Percentiles rank a stretch among this genome's conserved stretches.
phyloP scores from a whole-genome alignment of 805 yeast genomes.

The Candida ovalis region DNA sequence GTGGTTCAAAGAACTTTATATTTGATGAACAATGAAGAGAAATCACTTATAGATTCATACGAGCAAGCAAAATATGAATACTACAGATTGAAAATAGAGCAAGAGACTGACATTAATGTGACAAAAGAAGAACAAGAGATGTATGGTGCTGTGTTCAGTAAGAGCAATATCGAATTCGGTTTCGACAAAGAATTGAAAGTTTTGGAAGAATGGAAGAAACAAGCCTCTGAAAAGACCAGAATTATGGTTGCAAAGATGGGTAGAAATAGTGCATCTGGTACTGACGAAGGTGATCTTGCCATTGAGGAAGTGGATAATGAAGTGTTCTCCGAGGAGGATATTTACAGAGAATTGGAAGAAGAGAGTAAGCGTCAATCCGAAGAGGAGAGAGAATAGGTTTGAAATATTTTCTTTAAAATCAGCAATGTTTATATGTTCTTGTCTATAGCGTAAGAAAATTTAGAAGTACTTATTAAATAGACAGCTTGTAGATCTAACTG shows the following conservation, averaged over 20 bases:
- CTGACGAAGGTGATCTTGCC: slow-evolving; percentile 24
- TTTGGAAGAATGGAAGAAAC: slow-evolving; percentile 68
- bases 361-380: background rate
- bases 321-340: slow-evolving; percentile 21
- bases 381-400: slow-evolving; percentile 1
- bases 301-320: slow-evolving; percentile 4
- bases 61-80: slow-evolving; percentile 86
- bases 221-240: slow-evolving; percentile 64
- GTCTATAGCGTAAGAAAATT: slow-evolving; percentile 1
- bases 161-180: slow-evolving; percentile 62
- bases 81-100: slow-evolving; percentile 78
- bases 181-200: slow-evolving; percentile 65
- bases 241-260: slow-evolving; percentile 43
- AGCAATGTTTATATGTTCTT: slow-evolving; percentile 1
- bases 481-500: background rate
- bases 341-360: slow-evolving; percentile 16
- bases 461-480: slow-evolving; percentile 11
- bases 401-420: background rate
- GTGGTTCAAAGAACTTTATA: slow-evolving; percentile 74
- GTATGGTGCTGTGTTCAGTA: slow-evolving; percentile 75
- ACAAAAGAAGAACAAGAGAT: slow-evolving; percentile 79
- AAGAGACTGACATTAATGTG: slow-evolving; percentile 69
- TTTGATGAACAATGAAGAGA: slow-evolving; percentile 37
- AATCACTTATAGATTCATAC: slow-evolving; percentile 61
- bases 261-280: slow-evolving; percentile 21